Base-by-base conservation (phyloP, 352 stramenopile genomes). In the Bremia lactucae region DNA sequence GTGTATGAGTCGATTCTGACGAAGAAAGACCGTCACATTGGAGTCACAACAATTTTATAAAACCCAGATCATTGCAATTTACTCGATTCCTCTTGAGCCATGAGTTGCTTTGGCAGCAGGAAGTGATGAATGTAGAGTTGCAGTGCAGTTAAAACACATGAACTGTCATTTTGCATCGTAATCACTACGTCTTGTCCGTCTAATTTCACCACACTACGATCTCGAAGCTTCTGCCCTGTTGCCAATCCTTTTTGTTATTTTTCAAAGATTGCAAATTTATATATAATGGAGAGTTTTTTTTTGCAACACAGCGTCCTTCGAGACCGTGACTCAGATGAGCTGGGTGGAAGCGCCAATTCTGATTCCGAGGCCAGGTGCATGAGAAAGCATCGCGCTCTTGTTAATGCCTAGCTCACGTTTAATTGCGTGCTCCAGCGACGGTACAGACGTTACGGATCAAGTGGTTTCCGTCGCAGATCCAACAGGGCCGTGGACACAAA, bases 281-380 rank as follows among this genome's bases (percentile, higher is more conserved):
- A 34, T 25, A 16, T 54, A 8, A 91, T 88, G 75, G 78, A 91
- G 49, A 66, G 61, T 50, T 91, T 91, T 58, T 88, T 88, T 55
- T 45, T 83, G 19, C 65, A 85, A 47, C 75, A 91, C 49, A 68
- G 65, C 48, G 72, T 86, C 43, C 53, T 76, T 52, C 67, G 70
- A n/a, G 72, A 91, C 52, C 72, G 75, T 41, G 75, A 91, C 24
- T 16, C 54, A 5, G 78, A 88, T 35, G 75, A 91, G 46, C 39
- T 91, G 10, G 42, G 55, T 31, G 66, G 56, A 14, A 55, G 34
- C 8, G 50, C 76, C 22, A 56, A 67, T 44, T 91, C 78, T 15
- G 78, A 91, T 55, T 88, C 75, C 31, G 75, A 88, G 22, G 73
- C 72, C 22, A 86, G 72, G 72, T 85, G 24, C 13, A 31, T 10